A percentile compares a stretch with the other conserved stretches of the same genome.
These are phyloP conservation scores for Candida taoyuanica DNA, from an alignment of 805 yeast genomes.

Conservation along the genomic window DNA sequence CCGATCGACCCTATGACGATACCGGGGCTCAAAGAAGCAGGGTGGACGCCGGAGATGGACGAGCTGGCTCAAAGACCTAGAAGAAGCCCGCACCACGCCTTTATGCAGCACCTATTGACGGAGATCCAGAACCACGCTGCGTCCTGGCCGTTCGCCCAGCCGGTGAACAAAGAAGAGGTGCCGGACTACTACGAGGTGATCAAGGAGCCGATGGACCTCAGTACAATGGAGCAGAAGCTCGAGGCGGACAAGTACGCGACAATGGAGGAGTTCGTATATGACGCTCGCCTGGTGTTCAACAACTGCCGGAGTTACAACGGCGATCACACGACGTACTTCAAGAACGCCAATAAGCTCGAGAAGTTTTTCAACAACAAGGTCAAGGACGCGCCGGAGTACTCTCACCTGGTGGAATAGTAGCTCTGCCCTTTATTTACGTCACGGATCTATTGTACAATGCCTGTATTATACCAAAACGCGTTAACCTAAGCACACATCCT, in stretches of 20 bases:
- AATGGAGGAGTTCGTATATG: conserved; percentile 89
- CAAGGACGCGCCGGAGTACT: conserved; percentile 88
- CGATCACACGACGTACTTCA: conserved; percentile 90
- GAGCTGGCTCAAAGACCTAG: conserved; percentile 92
- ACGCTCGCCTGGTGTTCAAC: conserved; percentile 77
- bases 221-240: conserved; percentile 90
- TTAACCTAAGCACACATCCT: no score
- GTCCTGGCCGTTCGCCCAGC: conserved; percentile 96
- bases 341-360: conserved; percentile 91
- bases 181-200: conserved; percentile 95
- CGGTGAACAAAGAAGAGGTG: conserved; percentile 91
- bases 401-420: conserved; percentile 49
- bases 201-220: conserved; percentile 96
- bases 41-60: conserved; percentile 99
- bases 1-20: conserved; percentile 76
- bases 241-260: conserved; percentile 89
- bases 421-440: no score
- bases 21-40: conserved; percentile 90
- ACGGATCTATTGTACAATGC: no score
- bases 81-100: conserved; percentile 89
- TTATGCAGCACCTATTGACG: conserved; percentile 81
- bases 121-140: conserved; percentile 94
- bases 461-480: no score
- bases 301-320: conserved; percentile 92
- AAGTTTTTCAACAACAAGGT: conserved; percentile 79